Evolutionary conservation across 1,139 yeast genomes (phyloP).

Genomic region (Pichia sp.): DNA sequence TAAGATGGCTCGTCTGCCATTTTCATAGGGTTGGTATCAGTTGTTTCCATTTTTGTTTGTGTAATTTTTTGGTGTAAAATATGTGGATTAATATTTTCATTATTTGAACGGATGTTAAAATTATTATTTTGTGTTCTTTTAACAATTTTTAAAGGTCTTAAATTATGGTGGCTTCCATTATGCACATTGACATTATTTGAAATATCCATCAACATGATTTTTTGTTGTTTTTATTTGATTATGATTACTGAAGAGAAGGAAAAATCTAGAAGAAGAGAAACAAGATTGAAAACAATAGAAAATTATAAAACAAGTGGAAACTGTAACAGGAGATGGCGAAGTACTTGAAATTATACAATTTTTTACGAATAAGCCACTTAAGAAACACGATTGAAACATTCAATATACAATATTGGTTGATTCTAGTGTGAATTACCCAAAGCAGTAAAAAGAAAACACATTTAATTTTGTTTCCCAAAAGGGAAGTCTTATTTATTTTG

Average conservation of each 20-base stretch:
- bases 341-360: too few species aligned
- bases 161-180: background rate
- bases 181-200: constrained; percentile 11
- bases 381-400: too few species aligned
- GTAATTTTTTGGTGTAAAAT: background rate
- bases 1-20: constrained; percentile 16
- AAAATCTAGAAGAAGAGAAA: background rate
- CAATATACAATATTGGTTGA: too few species aligned
- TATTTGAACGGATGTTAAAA: background rate
- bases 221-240: background rate
- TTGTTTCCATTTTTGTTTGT: too few species aligned
- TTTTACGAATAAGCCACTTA: too few species aligned
- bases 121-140: constrained; percentile 2
- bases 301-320: too few species aligned
- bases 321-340: too few species aligned
- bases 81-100: background rate
- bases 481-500: too few species aligned
- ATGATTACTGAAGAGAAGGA: background rate
- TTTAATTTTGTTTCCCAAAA: too few species aligned
- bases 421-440: too few species aligned
- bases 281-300: background rate
- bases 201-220: constrained; percentile 18
- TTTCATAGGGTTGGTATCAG: background rate
- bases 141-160: constrained; percentile 9
- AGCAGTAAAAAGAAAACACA: too few species aligned